phyloP scores from a whole-genome alignment of 2,329 filamentous ascomycete genomes.

The Pestalotiopsis sp. region DNA sequence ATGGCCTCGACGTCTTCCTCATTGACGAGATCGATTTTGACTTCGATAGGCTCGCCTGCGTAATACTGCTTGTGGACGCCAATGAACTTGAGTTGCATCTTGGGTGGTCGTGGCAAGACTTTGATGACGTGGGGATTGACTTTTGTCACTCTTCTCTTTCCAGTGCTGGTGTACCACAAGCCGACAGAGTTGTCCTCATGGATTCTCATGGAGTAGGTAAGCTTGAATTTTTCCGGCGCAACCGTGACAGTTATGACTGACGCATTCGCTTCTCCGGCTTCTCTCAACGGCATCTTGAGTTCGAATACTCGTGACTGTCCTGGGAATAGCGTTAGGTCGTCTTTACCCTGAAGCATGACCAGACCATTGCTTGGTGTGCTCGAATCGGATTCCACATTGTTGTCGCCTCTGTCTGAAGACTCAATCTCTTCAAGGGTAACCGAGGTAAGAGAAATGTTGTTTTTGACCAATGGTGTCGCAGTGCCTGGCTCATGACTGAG shows the following conservation, averaged over 20 bases:
- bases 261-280: constrained; percentile 75
- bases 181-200: constrained; percentile 40
- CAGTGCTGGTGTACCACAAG: constrained; percentile 50
- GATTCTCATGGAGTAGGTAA: constrained; percentile 65
- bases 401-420: constrained; percentile 27
- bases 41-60: constrained; percentile 72
- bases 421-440: constrained; percentile 22
- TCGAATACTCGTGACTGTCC: constrained; percentile 70
- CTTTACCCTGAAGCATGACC: constrained; percentile 49
- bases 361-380: constrained; percentile 28
- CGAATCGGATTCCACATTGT: constrained; percentile 25
- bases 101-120: constrained; percentile 86
- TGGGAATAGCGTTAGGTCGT: constrained; percentile 66
- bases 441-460: constrained; percentile 19
- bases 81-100: constrained; percentile 73
- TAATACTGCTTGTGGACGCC: constrained; percentile 74
- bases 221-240: constrained; percentile 63
- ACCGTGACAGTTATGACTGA: constrained; percentile 63
- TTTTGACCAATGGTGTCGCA: neutral
- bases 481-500: constrained; percentile 40
- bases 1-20: constrained; percentile 75
- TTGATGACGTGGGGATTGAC: constrained; percentile 58
- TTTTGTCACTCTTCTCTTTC: constrained; percentile 48
- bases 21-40: constrained; percentile 74
- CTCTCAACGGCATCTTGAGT: constrained; percentile 72